Evolutionary conservation across 768 basidiomycete species (phyloP).

Genomic region (Termitomyces sp.): DNA sequence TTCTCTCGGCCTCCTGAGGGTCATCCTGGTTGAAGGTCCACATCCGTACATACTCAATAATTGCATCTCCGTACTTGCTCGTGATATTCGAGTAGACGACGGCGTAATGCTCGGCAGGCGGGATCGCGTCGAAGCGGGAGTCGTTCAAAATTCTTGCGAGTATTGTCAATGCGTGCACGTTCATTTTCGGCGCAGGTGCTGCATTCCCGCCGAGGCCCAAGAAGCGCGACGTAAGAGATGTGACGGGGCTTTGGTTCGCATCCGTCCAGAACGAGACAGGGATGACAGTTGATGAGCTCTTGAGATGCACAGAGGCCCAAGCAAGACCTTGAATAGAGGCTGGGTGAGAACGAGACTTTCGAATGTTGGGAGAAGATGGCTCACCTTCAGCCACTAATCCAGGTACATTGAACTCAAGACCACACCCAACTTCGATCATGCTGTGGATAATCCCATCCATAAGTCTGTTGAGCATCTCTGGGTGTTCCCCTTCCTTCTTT

Average conservation of each 20-base stretch:
- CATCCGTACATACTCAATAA: conserved; percentile 35
- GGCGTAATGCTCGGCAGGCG: conserved; percentile 8
- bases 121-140: conserved; percentile 25
- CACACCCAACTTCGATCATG: conserved; percentile 60
- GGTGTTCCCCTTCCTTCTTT: conserved; percentile 26
- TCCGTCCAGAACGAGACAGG: conserved; percentile 20
- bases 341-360: not conserved
- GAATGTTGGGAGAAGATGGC: not conserved
- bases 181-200: not conserved
- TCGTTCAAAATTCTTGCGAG: conserved; percentile 54
- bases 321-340: conserved; percentile 43
- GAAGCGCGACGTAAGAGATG: conserved; percentile 7
- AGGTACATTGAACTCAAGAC: conserved; percentile 54
- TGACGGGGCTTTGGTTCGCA: not conserved
- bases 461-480: conserved; percentile 46
- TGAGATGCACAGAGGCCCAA: conserved; percentile 44
- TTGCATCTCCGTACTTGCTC: conserved; percentile 32
- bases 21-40: conserved; percentile 39
- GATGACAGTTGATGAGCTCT: conserved; percentile 31
- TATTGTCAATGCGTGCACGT: conserved; percentile 46
- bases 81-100: conserved; percentile 30
- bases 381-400: conserved; percentile 63
- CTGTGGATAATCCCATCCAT: conserved; percentile 59
- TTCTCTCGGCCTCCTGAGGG: conserved; percentile 40
- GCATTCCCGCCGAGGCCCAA: not conserved